phyloP scores from a whole-genome alignment of 2,329 filamentous ascomycete genomes.

The Drechslerella dactyloides region DNA sequence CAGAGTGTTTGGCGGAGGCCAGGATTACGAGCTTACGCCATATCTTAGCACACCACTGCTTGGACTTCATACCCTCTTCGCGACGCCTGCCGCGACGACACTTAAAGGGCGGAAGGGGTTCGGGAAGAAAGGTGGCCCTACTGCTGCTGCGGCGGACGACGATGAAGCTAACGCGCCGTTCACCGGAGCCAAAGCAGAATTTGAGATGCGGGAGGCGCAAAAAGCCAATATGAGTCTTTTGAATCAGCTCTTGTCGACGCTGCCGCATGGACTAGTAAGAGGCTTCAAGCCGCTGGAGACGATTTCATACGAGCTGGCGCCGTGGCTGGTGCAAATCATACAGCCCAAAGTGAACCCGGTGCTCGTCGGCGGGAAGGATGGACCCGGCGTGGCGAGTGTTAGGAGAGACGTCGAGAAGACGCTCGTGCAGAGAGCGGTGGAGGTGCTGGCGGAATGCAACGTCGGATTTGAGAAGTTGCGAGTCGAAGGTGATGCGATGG shows the following conservation, averaged over 20 bases:
- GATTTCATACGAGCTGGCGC: conserved; percentile 70
- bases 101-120: conserved; percentile 57
- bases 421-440: conserved; percentile 79
- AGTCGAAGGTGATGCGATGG: conserved; percentile 66
- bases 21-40: conserved; percentile 89
- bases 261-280: conserved; percentile 64
- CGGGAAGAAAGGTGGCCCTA: conserved; percentile 54
- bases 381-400: conserved; percentile 86
- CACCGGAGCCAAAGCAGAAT: conserved; percentile 80
- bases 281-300: conserved; percentile 44
- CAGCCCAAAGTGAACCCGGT: conserved; percentile 91
- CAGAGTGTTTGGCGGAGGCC: conserved; percentile 73
- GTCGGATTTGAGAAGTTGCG: conserved; percentile 80
- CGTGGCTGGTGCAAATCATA: conserved; percentile 81
- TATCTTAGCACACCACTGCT: conserved; percentile 87
- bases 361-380: conserved; percentile 78
- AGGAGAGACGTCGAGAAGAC: conserved; percentile 82
- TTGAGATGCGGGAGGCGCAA: conserved; percentile 76
- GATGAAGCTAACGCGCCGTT: conserved; percentile 72
- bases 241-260: conserved; percentile 71
- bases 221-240: conserved; percentile 79
- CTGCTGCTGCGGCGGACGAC: conserved; percentile 58
- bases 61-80: conserved; percentile 88
- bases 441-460: conserved; percentile 81
- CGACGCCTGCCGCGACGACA: conserved; percentile 59